A percentile compares a stretch with the other conserved stretches of the same genome.
Evolutionary conservation across 2,329 filamentous ascomycete species (phyloP).

Genomic region (Sordariomycetes sp.): DNA sequence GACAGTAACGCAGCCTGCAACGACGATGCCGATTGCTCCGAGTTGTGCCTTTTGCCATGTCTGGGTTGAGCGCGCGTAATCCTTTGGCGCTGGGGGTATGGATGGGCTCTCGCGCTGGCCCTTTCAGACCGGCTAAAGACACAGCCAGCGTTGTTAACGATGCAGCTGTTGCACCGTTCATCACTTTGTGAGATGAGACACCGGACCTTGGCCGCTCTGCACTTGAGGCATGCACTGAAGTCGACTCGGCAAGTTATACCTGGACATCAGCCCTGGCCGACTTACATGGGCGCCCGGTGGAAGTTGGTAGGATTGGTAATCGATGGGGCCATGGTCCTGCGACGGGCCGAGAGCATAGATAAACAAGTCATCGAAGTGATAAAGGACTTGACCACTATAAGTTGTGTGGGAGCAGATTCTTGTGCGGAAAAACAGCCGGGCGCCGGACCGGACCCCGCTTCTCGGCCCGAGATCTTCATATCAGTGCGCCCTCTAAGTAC

Average conservation of each 20-base stretch:
- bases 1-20: not conserved
- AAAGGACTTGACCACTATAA: not conserved
- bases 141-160: not conserved
- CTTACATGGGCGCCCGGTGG: not conserved
- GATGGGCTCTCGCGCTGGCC: not conserved
- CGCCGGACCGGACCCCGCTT: not conserved
- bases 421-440: not conserved
- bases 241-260: not conserved
- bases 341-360: not conserved
- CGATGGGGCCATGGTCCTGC: not conserved
- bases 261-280: not conserved
- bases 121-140: conserved; percentile 5
- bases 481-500: too few species aligned
- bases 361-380: not conserved
- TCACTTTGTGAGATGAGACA: conserved; percentile 2
- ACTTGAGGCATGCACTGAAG: conserved; percentile 5
- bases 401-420: not conserved
- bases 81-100: not conserved
- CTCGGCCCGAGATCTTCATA: not conserved
- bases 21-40: not conserved
- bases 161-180: conserved; percentile 4
- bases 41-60: not conserved
- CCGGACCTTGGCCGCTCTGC: conserved; percentile 3
- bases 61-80: not conserved
- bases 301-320: not conserved